Evolutionary conservation across 106 monocot genomes (phyloP).

Genomic region (Dendrobium chrysotoxum): DNA sequence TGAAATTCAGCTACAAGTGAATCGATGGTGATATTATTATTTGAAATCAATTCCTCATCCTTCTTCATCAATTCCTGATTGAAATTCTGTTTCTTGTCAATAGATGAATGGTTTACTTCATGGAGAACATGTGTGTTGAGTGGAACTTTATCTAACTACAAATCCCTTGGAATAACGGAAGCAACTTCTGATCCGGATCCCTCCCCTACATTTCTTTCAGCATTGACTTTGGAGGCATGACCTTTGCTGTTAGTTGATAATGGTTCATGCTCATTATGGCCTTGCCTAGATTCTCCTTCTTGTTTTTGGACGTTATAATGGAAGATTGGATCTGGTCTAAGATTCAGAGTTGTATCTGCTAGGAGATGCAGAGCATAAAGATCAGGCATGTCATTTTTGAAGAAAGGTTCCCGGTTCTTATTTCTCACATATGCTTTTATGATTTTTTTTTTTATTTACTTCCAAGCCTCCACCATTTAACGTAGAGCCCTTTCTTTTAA

Average conservation of each 20-base stretch:
- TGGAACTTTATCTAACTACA: background rate
- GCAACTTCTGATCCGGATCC: background rate
- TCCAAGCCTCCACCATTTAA: no score
- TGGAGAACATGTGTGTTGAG: background rate
- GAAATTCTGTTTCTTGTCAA: background rate
- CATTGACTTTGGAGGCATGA: background rate
- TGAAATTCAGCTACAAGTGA: background rate
- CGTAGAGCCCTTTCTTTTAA: no score
- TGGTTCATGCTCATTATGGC: background rate
- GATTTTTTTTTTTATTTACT: no score
- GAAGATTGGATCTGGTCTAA: background rate
- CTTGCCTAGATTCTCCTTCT: background rate
- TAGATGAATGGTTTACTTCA: background rate
- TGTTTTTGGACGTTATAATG: background rate
- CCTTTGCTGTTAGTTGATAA: background rate
- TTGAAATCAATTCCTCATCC: background rate
- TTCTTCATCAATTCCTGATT: background rate
- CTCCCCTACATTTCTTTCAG: background rate
- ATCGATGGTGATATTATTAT: background rate
- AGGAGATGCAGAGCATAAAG: no score
- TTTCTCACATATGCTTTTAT: no score
- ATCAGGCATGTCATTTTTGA: no score
- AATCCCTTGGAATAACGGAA: background rate
- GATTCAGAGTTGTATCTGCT: background rate
- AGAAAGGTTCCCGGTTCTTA: no score